These are phyloP conservation scores for Orbilia quercus DNA, from an alignment of 2,329 filamentous ascomycete genomes.

Conservation along the genomic window DNA sequence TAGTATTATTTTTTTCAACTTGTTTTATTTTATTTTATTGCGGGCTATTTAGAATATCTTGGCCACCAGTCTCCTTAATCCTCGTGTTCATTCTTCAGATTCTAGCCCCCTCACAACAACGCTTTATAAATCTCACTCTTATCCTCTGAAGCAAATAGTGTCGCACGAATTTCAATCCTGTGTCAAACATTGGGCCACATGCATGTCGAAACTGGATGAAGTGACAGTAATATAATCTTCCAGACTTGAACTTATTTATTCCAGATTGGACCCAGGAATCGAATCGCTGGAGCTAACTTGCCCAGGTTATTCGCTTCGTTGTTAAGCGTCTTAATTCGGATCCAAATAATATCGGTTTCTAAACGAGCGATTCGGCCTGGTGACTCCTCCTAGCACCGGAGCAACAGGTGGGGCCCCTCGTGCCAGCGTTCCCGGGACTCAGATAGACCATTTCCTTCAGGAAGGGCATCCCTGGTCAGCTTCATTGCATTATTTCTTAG, in stretches of 20 bases:
- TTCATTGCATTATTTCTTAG: slow-evolving; percentile 43
- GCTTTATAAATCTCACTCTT: background rate
- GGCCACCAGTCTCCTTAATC: background rate
- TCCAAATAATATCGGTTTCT: slow-evolving; percentile 50
- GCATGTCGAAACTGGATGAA: slow-evolving; percentile 43
- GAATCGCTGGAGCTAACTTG: slow-evolving; percentile 15
- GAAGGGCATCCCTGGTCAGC: slow-evolving; percentile 45
- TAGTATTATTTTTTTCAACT: too few species aligned
- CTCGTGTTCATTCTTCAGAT: background rate
- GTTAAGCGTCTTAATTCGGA: slow-evolving; percentile 56
- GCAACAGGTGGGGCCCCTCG: slow-evolving; percentile 36
- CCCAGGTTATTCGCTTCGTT: slow-evolving; percentile 51
- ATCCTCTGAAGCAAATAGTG: background rate
- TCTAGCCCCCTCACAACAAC: background rate
- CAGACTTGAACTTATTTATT: slow-evolving; percentile 14
- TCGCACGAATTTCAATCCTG: background rate
- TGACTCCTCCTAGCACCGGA: slow-evolving; percentile 48
- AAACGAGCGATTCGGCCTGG: slow-evolving; percentile 48
- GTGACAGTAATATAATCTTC: slow-evolving; percentile 16
- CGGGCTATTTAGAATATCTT: background rate
- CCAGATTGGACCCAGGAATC: slow-evolving; percentile 12
- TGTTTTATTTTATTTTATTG: too few species aligned
- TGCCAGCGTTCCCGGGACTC: slow-evolving; percentile 41
- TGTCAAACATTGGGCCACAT: slow-evolving; percentile 13
- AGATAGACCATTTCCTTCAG: slow-evolving; percentile 6